phyloP scores from a whole-genome alignment of 1,139 yeast species.

The Sugiyamaella castrensis region DNA sequence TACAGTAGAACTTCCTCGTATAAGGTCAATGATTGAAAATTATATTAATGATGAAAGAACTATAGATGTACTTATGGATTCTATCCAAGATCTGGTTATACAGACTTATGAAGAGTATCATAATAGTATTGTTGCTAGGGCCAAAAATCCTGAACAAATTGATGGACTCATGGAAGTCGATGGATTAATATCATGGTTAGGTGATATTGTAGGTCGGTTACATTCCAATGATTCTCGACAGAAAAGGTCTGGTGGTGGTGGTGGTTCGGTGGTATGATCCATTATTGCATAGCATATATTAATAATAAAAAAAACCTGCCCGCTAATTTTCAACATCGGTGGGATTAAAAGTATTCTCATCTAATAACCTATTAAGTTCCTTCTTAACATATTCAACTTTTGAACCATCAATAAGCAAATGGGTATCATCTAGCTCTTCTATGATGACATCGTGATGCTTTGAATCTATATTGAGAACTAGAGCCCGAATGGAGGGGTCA shows the following conservation, averaged over 20 bases:
- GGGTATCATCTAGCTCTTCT: conserved; percentile 88
- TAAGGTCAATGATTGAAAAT: conserved; percentile 48
- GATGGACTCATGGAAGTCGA: conserved; percentile 57
- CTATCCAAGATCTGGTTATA: conserved; percentile 55
- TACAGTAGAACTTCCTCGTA: conserved; percentile 52
- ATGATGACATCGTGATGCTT: conserved; percentile 69
- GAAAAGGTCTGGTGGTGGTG: neutral
- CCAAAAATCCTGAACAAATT: conserved; percentile 24
- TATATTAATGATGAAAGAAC: conserved; percentile 49
- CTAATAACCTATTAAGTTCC: conserved; percentile 70
- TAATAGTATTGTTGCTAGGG: conserved; percentile 30
- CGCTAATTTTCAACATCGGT: conserved; percentile 53
- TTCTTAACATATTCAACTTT: conserved; percentile 72
- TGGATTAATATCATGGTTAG: conserved; percentile 49
- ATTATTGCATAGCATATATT: too few species aligned
- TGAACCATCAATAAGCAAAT: conserved; percentile 71
- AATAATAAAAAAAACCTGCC: neutral
- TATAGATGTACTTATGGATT: conserved; percentile 52
- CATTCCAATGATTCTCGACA: conserved; percentile 2
- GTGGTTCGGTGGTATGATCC: too few species aligned
- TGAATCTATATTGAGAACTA: conserved; percentile 76
- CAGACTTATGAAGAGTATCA: conserved; percentile 49
- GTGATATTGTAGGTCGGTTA: conserved; percentile 42
- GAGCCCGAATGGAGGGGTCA: conserved; percentile 89
- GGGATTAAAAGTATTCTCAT: conserved; percentile 83